These are phyloP conservation scores for Betula pendula DNA, from an alignment of 306 rosid species.

Conservation along the genomic window DNA sequence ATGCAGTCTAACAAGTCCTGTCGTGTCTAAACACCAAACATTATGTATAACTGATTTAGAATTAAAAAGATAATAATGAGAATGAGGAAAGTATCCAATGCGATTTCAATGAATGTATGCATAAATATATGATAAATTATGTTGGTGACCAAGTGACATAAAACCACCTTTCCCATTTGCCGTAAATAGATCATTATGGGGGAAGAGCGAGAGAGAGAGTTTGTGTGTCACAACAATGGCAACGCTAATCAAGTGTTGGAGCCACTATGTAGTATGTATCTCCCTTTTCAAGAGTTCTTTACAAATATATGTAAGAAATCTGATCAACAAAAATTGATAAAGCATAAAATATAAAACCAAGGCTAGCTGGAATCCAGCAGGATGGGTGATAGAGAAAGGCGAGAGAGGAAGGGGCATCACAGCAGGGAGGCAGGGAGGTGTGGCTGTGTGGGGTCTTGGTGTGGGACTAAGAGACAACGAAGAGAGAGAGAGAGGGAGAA, in stretches of 20 bases:
- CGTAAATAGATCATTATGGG: neutral
- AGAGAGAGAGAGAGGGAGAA: neutral
- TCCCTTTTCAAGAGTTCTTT: neutral
- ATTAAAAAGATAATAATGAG: neutral
- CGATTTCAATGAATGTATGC: neutral
- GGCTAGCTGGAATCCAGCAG: too few relatives aligned
- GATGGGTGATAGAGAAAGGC: neutral
- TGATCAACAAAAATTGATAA: neutral
- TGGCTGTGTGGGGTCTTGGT: neutral
- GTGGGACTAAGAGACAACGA: too few relatives aligned
- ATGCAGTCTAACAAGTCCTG: too few relatives aligned
- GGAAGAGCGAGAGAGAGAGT: neutral
- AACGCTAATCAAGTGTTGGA: neutral
- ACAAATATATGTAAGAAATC: neutral
- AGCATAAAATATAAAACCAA: neutral
- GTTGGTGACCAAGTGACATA: neutral
- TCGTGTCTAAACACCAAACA: neutral
- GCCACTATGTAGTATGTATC: neutral
- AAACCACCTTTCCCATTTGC: neutral
- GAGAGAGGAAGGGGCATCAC: neutral
- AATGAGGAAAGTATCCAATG: neutral
- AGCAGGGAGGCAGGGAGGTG: neutral
- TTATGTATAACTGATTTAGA: neutral
- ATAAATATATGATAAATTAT: neutral
- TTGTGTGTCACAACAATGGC: too few relatives aligned